Conservation (phyloP, 805 yeast species). For the Saccharomycopsis fibuligera region DNA sequence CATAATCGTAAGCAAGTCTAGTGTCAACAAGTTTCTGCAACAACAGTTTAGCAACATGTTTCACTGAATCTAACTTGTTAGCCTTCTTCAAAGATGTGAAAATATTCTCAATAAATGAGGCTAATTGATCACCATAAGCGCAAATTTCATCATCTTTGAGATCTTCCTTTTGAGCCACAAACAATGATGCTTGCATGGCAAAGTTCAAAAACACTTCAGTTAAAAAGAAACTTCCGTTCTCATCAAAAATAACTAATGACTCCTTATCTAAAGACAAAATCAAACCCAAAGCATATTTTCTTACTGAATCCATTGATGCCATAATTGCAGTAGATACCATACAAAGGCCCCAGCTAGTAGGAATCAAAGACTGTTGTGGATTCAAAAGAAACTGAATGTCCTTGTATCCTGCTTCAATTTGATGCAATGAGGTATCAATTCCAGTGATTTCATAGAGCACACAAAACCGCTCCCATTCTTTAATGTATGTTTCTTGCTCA, state of each 20-base stretch:
- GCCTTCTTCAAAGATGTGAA: slow-evolving; percentile 29
- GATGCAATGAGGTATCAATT: slow-evolving; percentile 80
- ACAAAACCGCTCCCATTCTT: slow-evolving; percentile 64
- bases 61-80: slow-evolving; percentile 20
- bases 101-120: slow-evolving; percentile 36
- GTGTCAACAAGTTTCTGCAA: slow-evolving; percentile 42
- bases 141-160: slow-evolving; percentile 35
- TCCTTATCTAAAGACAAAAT: slow-evolving; percentile 45
- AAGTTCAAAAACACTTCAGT: slow-evolving; percentile 46
- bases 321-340: slow-evolving; percentile 70
- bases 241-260: slow-evolving; percentile 41
- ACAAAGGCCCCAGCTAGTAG: slow-evolving; percentile 66
- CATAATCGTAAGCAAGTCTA: slow-evolving; percentile 58
- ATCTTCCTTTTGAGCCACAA: slow-evolving; percentile 34
- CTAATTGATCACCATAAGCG: slow-evolving; percentile 49
- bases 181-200: slow-evolving; percentile 58
- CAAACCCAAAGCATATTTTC: slow-evolving; percentile 53
- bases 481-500: slow-evolving; percentile 29
- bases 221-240: slow-evolving; percentile 30
- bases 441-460: slow-evolving; percentile 78
- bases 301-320: slow-evolving; percentile 72
- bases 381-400: slow-evolving; percentile 39
- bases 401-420: slow-evolving; percentile 66
- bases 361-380: slow-evolving; percentile 40
- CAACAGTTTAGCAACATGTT: slow-evolving; percentile 26